Evolutionary conservation across 2,329 filamentous ascomycete genomes (phyloP).

Genomic region (Teratosphaeria gauchensis): DNA sequence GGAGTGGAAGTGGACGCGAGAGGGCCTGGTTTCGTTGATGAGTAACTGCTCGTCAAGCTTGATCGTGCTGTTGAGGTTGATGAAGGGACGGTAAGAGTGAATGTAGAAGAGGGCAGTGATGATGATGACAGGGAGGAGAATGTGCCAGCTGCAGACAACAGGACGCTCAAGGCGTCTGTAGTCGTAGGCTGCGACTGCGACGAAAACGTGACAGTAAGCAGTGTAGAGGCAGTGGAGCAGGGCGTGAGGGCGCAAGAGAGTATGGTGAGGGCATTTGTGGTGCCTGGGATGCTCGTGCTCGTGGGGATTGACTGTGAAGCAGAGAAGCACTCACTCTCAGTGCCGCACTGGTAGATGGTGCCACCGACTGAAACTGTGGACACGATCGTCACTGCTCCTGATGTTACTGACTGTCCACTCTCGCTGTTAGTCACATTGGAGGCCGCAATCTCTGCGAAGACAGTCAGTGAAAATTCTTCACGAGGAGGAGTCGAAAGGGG

Average conservation of each 20-base stretch:
- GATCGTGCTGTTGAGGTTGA: constrained; percentile 5
- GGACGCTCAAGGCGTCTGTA: constrained; percentile 8
- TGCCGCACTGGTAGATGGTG: constrained; percentile 4
- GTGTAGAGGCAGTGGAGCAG: constrained; percentile 3
- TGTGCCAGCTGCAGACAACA: constrained; percentile 9
- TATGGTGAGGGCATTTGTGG: constrained; percentile 9
- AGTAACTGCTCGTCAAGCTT: constrained; percentile 4
- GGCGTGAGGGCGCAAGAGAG: constrained; percentile 7
- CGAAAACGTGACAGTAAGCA: constrained; percentile 2
- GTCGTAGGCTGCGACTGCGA: neutral
- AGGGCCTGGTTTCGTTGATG: constrained; percentile 1
- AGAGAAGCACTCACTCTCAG: constrained; percentile 10
- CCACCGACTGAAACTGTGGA: neutral
- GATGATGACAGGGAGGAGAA: constrained; percentile 1
- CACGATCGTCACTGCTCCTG: constrained; percentile 6
- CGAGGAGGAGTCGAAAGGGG: neutral
- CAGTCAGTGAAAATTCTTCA: neutral
- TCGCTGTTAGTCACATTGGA: neutral
- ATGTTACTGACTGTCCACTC: constrained; percentile 4
- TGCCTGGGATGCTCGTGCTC: neutral
- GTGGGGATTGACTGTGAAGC: constrained; percentile 10
- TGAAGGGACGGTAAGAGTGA: constrained; percentile 9
- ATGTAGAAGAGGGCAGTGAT: constrained; percentile 4
- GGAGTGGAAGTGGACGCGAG: neutral
- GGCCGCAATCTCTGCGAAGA: constrained; percentile 2